Evolutionary conservation across 441 rosid genomes (phyloP), one percentile per base, ranked within the genome.

Genomic region (Gossypium gossypioides): DNA sequence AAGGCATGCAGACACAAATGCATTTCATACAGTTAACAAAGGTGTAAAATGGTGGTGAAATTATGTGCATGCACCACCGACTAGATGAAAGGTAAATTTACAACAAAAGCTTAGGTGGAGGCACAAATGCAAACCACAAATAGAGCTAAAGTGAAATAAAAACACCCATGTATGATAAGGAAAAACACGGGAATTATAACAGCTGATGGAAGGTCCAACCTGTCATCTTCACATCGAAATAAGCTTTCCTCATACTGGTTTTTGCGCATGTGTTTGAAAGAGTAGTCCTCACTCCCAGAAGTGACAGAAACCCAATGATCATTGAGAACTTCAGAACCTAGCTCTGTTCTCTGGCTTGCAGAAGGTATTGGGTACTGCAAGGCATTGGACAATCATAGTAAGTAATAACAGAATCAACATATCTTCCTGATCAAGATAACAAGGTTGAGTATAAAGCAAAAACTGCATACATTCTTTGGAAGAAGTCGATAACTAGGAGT

Each of bases 231-330:
- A 73, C 99, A 96, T 12, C 90, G 85, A 74, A 96, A 96, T 65
- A 96, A 86, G 83, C 96, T 91, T 85, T 96, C 99, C 84, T 93
- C 99, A 75, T 96, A 96, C 78, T 93, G 97, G 81, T 96, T 96
- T 83, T 91, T 96, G 67, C 97, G 94, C 98, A 91, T 96, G 83
- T 96, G 99, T 74, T 93, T 96, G 68, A 96, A 96, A 56, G 99
- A 93, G 87, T 96, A 96, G 81, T 96, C 99, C 83, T 93, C 99
- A 86, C 98, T 96, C 80, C 99, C 99, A 73, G 97, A 96, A 75
- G 99, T 96, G 59, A 96, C 97, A 34, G 99, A 93, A 60, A 93
- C 98, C 98, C 97, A 96, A 82, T 91, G 83, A 75, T 93, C 97
- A 85, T 96, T 96, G 81, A 96, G 85, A 61, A 96, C 96, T 78